Evolutionary conservation across 169 alveolate genomes (phyloP).

Genomic region (Cystoisospora suis): DNA sequence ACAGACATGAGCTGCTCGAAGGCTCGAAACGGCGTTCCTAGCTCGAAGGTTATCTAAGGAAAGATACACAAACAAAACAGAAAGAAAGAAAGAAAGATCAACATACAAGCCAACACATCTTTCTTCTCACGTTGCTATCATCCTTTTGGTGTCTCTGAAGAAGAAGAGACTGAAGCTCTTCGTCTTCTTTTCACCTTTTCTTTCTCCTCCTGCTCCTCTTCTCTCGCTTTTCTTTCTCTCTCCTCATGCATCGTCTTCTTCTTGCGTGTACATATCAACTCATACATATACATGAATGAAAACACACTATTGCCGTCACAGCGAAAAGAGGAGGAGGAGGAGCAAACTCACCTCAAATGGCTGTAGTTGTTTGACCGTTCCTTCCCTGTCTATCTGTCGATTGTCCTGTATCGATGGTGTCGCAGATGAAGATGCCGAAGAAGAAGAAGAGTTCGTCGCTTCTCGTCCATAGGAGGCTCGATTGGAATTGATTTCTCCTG

Average conservation of each 20-base stretch:
- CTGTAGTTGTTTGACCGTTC: too few species aligned
- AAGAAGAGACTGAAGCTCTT: background rate
- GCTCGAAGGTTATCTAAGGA: background rate
- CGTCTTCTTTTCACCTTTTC: background rate
- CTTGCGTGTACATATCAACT: background rate
- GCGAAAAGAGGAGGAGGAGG: too few species aligned
- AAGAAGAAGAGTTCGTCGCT: too few species aligned
- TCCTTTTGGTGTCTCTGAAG: background rate
- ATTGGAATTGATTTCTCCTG: too few species aligned
- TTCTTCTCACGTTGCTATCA: background rate
- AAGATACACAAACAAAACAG: background rate
- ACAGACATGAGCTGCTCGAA: conserved; percentile 95
- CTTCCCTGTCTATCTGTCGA: too few species aligned
- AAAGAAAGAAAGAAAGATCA: background rate
- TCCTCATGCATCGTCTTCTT: background rate
- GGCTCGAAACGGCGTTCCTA: background rate
- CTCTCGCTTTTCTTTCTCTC: background rate
- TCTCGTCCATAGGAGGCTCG: too few species aligned
- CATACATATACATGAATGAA: background rate
- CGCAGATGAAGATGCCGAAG: background rate
- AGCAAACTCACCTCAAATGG: too few species aligned
- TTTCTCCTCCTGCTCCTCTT: background rate
- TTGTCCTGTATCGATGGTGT: too few species aligned
- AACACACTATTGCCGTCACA: too few species aligned
- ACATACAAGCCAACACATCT: background rate